phyloP scores from a whole-genome alignment of 1,284 basidiomycete species.

The Cryptococcus jaspeensis region DNA sequence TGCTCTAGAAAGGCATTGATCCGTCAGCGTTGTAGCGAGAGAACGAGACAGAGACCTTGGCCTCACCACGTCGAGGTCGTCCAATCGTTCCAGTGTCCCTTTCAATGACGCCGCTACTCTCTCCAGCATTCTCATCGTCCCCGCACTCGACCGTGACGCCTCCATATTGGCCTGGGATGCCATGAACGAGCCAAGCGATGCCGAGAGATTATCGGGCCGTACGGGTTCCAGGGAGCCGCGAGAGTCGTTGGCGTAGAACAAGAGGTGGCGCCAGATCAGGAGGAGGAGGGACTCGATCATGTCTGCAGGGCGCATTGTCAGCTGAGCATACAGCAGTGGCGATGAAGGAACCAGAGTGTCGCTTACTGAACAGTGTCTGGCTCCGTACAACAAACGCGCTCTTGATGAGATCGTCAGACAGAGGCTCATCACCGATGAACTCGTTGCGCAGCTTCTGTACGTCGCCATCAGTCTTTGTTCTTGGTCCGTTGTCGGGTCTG shows the following conservation, averaged over 20 bases:
- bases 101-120: constrained; percentile 38
- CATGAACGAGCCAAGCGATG: constrained; percentile 25
- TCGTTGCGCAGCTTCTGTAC: constrained; percentile 43
- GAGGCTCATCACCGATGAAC: constrained; percentile 64
- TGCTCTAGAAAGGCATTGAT: constrained; percentile 16
- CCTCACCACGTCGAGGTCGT: constrained; percentile 49
- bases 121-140: constrained; percentile 32
- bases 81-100: constrained; percentile 44
- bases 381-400: constrained; percentile 35
- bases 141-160: constrained; percentile 20
- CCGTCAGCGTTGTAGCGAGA: not conserved
- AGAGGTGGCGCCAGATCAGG: constrained; percentile 75
- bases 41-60: not conserved
- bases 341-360: not conserved
- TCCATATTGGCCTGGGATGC: constrained; percentile 19
- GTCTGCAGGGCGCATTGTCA: constrained; percentile 52
- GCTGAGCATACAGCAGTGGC: not conserved
- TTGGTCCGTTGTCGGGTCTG: too few relatives aligned
- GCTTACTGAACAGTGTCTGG: constrained; percentile 28
- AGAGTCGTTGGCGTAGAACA: constrained; percentile 54
- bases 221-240: constrained; percentile 27
- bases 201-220: constrained; percentile 36
- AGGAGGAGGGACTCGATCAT: constrained; percentile 79
- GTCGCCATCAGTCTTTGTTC: not conserved
- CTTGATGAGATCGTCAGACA: constrained; percentile 62